A percentile compares a stretch with the other conserved stretches of the same genome.
Conservation (phyloP, 805 yeast genomes). For the Yarrowia porcina region DNA sequence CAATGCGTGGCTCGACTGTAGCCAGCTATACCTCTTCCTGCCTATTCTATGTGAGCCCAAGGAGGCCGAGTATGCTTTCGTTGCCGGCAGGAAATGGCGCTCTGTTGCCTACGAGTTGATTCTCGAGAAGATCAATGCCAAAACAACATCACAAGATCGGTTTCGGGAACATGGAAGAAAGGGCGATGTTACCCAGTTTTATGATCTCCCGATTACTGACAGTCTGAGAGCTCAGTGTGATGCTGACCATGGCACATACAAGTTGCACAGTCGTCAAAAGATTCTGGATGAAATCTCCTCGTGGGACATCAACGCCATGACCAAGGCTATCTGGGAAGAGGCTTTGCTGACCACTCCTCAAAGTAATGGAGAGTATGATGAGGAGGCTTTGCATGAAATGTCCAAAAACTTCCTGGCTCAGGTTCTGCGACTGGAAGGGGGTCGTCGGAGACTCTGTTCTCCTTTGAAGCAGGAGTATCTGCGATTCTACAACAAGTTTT, state of each 20-base stretch:
- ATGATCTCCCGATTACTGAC: background rate
- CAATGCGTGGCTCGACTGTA: background rate
- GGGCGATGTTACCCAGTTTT: background rate
- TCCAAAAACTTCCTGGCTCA: background rate
- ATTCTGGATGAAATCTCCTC: background rate
- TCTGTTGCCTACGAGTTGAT: conserved; percentile 15
- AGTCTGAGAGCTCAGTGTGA: background rate
- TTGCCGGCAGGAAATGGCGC: conserved; percentile 12
- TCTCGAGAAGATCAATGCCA: background rate
- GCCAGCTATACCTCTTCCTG: background rate
- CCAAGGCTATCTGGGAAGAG: background rate
- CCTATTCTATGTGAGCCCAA: conserved; percentile 1
- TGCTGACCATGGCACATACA: background rate
- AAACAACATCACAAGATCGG: background rate
- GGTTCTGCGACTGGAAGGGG: background rate
- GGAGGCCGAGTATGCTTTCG: background rate
- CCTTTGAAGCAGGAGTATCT: background rate
- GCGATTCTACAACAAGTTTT: conserved; percentile 11
- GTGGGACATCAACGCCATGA: background rate
- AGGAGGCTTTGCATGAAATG: background rate
- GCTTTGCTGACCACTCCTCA: background rate
- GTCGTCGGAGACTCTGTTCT: background rate
- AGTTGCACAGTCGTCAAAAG: background rate
- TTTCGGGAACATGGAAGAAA: conserved; percentile 1
- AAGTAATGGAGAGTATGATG: background rate